Conservation (phyloP, 2,329 filamentous ascomycete species). For the Talaromyces sp. region DNA sequence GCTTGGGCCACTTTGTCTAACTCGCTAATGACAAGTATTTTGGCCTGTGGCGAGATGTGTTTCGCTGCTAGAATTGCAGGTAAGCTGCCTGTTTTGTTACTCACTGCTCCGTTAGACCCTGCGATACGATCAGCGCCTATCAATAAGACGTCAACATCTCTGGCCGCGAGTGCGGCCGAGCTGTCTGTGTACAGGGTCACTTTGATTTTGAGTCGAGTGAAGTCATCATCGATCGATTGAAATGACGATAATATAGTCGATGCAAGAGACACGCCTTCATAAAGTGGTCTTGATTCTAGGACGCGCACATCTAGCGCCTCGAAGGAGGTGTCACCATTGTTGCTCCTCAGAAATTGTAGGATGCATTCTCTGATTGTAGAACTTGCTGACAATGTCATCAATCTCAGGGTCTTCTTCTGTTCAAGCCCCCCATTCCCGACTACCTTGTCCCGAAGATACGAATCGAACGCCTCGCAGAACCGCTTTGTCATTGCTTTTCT, state of each 20-base stretch:
- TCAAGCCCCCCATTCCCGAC: background rate
- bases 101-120: constrained; percentile 50
- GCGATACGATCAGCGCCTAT: constrained; percentile 62
- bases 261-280: constrained; percentile 54
- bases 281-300: constrained; percentile 63
- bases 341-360: constrained; percentile 25
- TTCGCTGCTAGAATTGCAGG: constrained; percentile 54
- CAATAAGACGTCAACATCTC: constrained; percentile 53
- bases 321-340: constrained; percentile 32
- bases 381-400: constrained; percentile 60
- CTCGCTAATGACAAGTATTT: constrained; percentile 54
- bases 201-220: constrained; percentile 22
- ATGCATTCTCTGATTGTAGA: constrained; percentile 55
- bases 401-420: constrained; percentile 34
- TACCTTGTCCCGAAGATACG: constrained; percentile 23
- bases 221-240: constrained; percentile 15
- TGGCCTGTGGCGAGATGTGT: constrained; percentile 42
- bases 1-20: constrained; percentile 57
- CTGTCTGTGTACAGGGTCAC: constrained; percentile 57
- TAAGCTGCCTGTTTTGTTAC: constrained; percentile 63
- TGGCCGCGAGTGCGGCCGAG: constrained; percentile 51
- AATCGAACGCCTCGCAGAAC: constrained; percentile 23
- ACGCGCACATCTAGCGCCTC: constrained; percentile 51
- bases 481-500: constrained; percentile 21
- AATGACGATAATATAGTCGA: constrained; percentile 27